Evolutionary conservation across 805 yeast genomes (phyloP), one percentile per base, ranked within the genome.

Genomic region (Wickerhamiella vanderwaltii): DNA sequence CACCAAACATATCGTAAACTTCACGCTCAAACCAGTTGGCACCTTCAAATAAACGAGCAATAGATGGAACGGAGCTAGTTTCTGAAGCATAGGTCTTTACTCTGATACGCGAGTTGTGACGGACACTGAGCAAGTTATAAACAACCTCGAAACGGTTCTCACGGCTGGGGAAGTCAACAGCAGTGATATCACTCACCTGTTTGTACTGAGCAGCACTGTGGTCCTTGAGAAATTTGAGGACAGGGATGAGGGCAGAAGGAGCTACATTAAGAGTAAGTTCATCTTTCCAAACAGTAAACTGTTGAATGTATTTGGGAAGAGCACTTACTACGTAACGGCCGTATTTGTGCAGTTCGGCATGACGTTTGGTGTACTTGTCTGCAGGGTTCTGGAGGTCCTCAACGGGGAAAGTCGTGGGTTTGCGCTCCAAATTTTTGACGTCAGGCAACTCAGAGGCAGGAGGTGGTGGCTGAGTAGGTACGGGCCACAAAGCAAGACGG

Each of bases 1-100:
- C 73, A 32, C 94, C 94, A 59, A 73, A 84, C 73, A 84, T 67
- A 60, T 84, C 94, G 60, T 80, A 84, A 11, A 91, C 76, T 61
- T 84, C 94, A 59, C 94, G 73, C 65, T 84, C 94, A 59, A 73
- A 79, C 94, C 94, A 84, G 65, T 84, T 83, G 49, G 85, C 79
- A 46, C 94, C 93, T 58, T 77, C 75, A 60, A 63, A 82, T 39
- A 84, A 54, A 12, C 75, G 72, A n/a, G 79, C 75, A 47, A 79
- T 62, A 44, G 85, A 75, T 28, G 94, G 94, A 47, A 84, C 93
- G 3, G 91, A 73, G 35, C 80, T 69, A 35, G 80, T 74, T 62
- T 84, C 94, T 37, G 77, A 75, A 13, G 94, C 91, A 54, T 80
- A 84, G 11, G 94, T 84, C 67, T 84, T 84, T 56, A 84, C 85